A percentile compares a stretch with the other conserved stretches of the same genome.
Evolutionary conservation across 768 basidiomycete genomes (phyloP).

Genomic region (Mycena olivaceomarginata): DNA sequence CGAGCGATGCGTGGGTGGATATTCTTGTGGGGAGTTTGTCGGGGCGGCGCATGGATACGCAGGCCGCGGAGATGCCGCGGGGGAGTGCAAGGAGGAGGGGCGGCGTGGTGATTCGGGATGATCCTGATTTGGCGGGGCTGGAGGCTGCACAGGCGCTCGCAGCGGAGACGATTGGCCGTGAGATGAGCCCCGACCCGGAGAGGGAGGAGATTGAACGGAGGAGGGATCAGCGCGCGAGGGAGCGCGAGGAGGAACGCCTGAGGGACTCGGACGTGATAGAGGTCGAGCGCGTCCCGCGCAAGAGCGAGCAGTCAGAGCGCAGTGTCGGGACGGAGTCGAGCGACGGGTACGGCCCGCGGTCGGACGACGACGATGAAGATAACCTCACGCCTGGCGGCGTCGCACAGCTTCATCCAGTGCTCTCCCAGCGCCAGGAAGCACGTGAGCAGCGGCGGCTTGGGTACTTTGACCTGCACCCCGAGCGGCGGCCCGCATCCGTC

Average conservation of each 20-base stretch:
- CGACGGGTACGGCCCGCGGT: conserved; percentile 17
- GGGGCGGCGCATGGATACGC: conserved; percentile 69
- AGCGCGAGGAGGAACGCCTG: conserved; percentile 55
- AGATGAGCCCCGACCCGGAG: conserved; percentile 34
- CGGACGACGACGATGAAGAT: conserved; percentile 43
- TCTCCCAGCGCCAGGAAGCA: conserved; percentile 55
- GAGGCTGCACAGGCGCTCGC: conserved; percentile 86
- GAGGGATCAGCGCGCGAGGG: conserved; percentile 57
- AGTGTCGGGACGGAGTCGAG: conserved; percentile 44
- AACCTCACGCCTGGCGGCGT: conserved; percentile 30
- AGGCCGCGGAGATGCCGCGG: conserved; percentile 65
- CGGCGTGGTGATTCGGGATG: conserved; percentile 56
- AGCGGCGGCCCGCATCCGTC: conserved; percentile 68
- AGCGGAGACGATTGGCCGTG: conserved; percentile 54
- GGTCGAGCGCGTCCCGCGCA: conserved; percentile 67
- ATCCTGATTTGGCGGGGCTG: conserved; percentile 84
- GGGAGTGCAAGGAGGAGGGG: conserved; percentile 56
- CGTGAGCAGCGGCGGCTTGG: conserved; percentile 70
- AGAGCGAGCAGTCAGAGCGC: conserved; percentile 46
- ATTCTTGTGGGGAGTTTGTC: conserved; percentile 81
- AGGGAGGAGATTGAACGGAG: conserved; percentile 54
- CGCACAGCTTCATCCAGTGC: conserved; percentile 29
- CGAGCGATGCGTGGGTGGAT: conserved; percentile 92
- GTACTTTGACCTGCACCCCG: conserved; percentile 89
- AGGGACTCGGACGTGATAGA: conserved; percentile 71